phyloP scores from a whole-genome alignment of 352 stramenopile species.

The Thraustochytrium sp. region DNA sequence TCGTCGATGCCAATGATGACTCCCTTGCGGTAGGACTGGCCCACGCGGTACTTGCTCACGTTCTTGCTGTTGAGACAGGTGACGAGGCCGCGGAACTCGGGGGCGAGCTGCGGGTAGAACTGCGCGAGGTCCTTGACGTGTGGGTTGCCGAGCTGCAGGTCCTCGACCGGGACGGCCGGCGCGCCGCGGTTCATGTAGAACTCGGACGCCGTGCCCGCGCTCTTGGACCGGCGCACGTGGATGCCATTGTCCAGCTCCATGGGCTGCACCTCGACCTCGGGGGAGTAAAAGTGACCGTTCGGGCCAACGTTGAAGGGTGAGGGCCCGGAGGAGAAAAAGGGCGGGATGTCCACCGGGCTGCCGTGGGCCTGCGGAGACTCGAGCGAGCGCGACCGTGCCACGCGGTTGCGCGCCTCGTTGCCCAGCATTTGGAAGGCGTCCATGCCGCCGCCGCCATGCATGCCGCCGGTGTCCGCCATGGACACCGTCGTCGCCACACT shows the following conservation, averaged over 20 bases:
- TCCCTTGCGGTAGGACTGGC: slow-evolving; percentile 29
- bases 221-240: not conserved
- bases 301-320: not conserved
- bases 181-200: slow-evolving; percentile 23
- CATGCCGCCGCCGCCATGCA: not conserved
- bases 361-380: not conserved
- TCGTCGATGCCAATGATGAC: slow-evolving; percentile 40
- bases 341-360: not conserved
- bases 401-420: not conserved
- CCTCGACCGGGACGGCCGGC: not conserved
- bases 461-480: not conserved
- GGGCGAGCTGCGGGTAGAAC: slow-evolving; percentile 1
- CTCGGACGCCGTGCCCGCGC: slow-evolving; percentile 25
- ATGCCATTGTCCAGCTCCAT: not conserved
- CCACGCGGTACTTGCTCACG: slow-evolving; percentile 38
- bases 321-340: not conserved
- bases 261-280: not conserved
- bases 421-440: not conserved
- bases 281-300: not conserved
- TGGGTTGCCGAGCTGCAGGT: not conserved
- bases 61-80: slow-evolving; percentile 41
- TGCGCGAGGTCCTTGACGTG: not conserved
- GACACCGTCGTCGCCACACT: slow-evolving; percentile 29
- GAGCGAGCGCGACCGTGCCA: not conserved
- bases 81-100: slow-evolving; percentile 14